Evolutionary conservation across 257 asterid genomes (phyloP).

Genomic region (Jacaranda mimosifolia): DNA sequence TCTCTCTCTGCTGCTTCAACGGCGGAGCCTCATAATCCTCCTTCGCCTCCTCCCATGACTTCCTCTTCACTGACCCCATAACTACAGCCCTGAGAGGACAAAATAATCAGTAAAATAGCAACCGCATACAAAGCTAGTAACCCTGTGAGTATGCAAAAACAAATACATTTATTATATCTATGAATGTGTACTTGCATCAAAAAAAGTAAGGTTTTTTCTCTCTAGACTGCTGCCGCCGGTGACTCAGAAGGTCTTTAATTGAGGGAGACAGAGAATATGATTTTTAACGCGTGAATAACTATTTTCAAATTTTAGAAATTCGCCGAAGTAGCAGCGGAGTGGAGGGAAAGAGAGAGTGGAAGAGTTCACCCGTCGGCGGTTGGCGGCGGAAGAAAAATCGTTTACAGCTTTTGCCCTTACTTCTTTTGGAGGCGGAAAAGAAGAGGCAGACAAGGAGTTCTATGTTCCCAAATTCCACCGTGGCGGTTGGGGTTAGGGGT

Average conservation of each 20-base stretch:
- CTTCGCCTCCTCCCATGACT: constrained; percentile 54
- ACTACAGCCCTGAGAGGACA: constrained; percentile 27
- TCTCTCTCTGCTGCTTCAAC: constrained; percentile 62
- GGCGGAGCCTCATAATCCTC: constrained; percentile 56
- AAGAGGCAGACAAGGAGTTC: neutral
- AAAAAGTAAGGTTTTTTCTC: neutral
- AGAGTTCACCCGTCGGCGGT: neutral
- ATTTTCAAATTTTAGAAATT: neutral
- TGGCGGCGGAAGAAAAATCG: constrained; percentile 28
- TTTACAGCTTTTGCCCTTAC: neutral
- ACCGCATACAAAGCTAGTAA: neutral
- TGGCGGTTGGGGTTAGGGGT: neutral
- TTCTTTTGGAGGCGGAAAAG: constrained; percentile 7
- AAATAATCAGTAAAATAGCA: neutral
- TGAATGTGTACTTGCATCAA: neutral
- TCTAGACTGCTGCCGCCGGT: constrained; percentile 2
- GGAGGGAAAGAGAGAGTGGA: neutral
- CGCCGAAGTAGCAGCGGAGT: neutral
- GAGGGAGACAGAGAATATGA: neutral
- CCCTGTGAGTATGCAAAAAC: neutral
- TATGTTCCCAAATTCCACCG: neutral
- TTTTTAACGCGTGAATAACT: neutral
- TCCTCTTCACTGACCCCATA: constrained; percentile 85
- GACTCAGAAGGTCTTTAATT: constrained; percentile 11
- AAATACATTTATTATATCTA: neutral